These are phyloP conservation scores for Lactifluus hygrophoroides DNA, from an alignment of 768 basidiomycete genomes.

Conservation along the genomic window DNA sequence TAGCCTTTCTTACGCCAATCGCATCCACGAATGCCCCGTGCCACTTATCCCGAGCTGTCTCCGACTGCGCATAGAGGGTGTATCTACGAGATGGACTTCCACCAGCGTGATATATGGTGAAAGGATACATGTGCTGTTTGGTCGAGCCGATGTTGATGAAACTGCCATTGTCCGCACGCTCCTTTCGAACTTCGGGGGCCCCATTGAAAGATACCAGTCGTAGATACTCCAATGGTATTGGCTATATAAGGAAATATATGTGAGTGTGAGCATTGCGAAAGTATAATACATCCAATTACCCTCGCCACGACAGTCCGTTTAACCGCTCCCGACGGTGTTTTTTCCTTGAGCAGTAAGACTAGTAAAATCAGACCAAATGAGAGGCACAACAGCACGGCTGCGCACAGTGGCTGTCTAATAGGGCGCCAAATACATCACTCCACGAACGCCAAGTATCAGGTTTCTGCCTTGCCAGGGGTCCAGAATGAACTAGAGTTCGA, in stretches of 20 bases:
- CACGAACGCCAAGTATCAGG: conserved; percentile 66
- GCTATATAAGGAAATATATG: conserved; percentile 36
- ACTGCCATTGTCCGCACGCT: conserved; percentile 48
- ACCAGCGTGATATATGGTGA: conserved; percentile 67
- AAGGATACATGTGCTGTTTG: conserved; percentile 56
- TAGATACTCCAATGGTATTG: conserved; percentile 73
- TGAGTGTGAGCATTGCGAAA: background rate
- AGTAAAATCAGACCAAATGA: conserved; percentile 8
- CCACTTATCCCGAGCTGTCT: conserved; percentile 57
- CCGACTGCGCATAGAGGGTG: conserved; percentile 59
- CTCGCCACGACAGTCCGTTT: conserved; percentile 54
- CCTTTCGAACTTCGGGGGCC: conserved; percentile 54
- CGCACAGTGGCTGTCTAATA: conserved; percentile 75
- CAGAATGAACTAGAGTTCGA: conserved; percentile 61
- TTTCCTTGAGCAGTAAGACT: conserved; percentile 63
- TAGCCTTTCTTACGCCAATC: conserved; percentile 50
- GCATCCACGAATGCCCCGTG: conserved; percentile 49
- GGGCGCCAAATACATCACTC: conserved; percentile 54
- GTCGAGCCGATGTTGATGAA: conserved; percentile 47
- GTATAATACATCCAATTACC: conserved; percentile 31
- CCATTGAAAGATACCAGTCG: conserved; percentile 56
- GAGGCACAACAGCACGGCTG: background rate
- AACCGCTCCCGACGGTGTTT: conserved; percentile 39
- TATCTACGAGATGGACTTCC: conserved; percentile 51
- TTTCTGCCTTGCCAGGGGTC: conserved; percentile 48